phyloP scores from a whole-genome alignment of 345 rosid genomes.

The Murraya paniculata region DNA sequence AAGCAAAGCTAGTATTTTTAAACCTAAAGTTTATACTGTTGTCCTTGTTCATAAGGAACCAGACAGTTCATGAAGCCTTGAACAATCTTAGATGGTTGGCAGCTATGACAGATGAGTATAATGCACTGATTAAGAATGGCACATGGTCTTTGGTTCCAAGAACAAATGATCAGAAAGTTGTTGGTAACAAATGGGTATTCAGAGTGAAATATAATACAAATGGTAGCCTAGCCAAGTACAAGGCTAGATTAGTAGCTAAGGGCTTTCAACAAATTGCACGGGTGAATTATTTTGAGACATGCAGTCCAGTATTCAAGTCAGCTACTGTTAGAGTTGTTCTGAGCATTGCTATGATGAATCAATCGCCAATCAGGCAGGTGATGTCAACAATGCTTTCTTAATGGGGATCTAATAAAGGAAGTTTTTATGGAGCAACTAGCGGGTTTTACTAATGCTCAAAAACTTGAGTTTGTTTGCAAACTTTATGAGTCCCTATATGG shows the following conservation, averaged over 20 bases:
- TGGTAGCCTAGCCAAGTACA: neutral
- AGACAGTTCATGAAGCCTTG: no score
- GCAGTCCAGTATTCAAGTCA: neutral
- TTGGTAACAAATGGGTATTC: neutral
- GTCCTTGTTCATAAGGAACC: no score
- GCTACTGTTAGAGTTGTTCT: neutral
- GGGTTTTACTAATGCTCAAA: neutral
- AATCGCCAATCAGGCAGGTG: neutral
- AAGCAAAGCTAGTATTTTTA: no score
- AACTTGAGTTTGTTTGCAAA: neutral
- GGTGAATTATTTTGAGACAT: neutral
- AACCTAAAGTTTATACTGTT: no score
- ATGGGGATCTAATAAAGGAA: no score
- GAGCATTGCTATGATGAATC: neutral
- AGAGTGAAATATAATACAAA: neutral
- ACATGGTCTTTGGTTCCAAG: neutral
- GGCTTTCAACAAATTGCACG: neutral
- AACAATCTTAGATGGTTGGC: no score
- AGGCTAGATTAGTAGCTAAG: neutral
- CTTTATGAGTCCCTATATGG: neutral
- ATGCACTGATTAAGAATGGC: neutral
- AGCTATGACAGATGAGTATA: neutral
- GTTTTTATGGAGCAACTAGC: neutral
- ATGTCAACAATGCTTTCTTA: neutral
- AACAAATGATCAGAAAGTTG: neutral